These are phyloP conservation scores for Sindora glabra DNA, from an alignment of 306 rosid species.

Conservation along the genomic window DNA sequence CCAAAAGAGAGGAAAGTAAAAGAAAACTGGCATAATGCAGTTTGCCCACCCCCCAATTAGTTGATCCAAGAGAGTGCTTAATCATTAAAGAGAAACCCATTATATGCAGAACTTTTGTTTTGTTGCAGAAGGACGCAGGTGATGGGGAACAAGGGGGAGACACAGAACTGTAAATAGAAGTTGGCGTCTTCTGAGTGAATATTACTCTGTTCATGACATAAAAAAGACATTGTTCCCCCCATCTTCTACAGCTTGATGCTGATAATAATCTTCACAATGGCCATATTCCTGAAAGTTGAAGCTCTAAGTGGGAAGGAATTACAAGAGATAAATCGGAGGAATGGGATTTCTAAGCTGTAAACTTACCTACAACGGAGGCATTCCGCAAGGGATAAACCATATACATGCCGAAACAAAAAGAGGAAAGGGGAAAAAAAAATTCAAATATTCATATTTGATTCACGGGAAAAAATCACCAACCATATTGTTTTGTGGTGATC, in stretches of 20 bases:
- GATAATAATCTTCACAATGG: slow-evolving; percentile 56
- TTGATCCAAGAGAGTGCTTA: too few relatives aligned
- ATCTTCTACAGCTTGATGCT: slow-evolving; percentile 37
- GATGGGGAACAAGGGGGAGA: not conserved
- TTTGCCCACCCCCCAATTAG: too few relatives aligned
- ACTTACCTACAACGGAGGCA: slow-evolving; percentile 41
- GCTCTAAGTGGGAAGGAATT: slow-evolving; percentile 32
- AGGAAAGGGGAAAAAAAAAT: slow-evolving; percentile 1
- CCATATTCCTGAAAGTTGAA: slow-evolving; percentile 36
- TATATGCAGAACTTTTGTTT: too few relatives aligned
- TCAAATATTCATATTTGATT: slow-evolving; percentile 15
- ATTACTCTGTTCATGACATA: slow-evolving; percentile 29
- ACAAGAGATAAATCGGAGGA: slow-evolving; percentile 13
- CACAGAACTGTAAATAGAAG: not conserved
- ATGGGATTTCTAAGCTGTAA: slow-evolving; percentile 37
- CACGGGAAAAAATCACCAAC: slow-evolving; percentile 23
- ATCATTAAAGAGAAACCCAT: too few relatives aligned
- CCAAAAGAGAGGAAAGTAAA: too few relatives aligned
- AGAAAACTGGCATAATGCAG: too few relatives aligned
- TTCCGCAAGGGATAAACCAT: slow-evolving; percentile 38
- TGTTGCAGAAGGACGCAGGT: too few relatives aligned
- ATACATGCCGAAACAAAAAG: slow-evolving; percentile 30
- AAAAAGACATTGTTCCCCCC: slow-evolving; percentile 31
- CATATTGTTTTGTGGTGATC: slow-evolving; percentile 19
- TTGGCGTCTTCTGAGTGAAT: slow-evolving; percentile 15